These are phyloP conservation scores for Petunia secreta DNA, from an alignment of 257 asterid species.

Conservation along the genomic window DNA sequence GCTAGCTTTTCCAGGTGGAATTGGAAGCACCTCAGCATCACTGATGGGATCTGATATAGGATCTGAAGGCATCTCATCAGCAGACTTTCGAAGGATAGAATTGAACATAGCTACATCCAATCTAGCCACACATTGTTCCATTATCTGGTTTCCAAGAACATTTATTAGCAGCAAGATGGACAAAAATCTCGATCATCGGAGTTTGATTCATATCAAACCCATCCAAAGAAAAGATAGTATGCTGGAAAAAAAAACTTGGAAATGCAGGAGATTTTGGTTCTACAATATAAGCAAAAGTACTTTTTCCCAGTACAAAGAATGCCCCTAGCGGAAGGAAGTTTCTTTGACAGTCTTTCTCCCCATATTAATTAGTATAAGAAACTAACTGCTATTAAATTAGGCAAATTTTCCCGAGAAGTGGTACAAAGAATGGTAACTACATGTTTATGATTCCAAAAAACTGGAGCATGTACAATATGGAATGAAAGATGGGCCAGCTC, in stretches of 20 bases:
- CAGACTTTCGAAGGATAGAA: slow-evolving; percentile 84
- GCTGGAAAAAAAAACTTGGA: neutral
- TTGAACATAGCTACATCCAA: slow-evolving; percentile 96
- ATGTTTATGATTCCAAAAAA: neutral
- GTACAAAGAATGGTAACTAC: neutral
- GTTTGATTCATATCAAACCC: neutral
- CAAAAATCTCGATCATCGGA: neutral
- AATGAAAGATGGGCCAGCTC: neutral
- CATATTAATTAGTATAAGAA: neutral
- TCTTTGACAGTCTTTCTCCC: neutral
- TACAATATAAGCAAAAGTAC: neutral
- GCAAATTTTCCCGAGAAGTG: neutral
- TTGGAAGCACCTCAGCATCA: slow-evolving; percentile 78
- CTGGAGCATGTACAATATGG: slow-evolving; percentile 11
- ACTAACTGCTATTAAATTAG: neutral
- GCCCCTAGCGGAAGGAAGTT: neutral
- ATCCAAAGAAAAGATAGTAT: neutral
- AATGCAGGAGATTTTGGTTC: neutral
- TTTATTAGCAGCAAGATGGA: neutral
- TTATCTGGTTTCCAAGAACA: slow-evolving; percentile 50
- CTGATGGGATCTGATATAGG: slow-evolving; percentile 92
- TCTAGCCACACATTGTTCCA: slow-evolving; percentile 87
- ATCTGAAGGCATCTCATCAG: slow-evolving; percentile 84
- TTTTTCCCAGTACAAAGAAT: neutral
- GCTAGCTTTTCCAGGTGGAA: slow-evolving; percentile 86